Conservation (phyloP, 2,329 filamentous ascomycete genomes). For the Dothistroma septosporum region DNA sequence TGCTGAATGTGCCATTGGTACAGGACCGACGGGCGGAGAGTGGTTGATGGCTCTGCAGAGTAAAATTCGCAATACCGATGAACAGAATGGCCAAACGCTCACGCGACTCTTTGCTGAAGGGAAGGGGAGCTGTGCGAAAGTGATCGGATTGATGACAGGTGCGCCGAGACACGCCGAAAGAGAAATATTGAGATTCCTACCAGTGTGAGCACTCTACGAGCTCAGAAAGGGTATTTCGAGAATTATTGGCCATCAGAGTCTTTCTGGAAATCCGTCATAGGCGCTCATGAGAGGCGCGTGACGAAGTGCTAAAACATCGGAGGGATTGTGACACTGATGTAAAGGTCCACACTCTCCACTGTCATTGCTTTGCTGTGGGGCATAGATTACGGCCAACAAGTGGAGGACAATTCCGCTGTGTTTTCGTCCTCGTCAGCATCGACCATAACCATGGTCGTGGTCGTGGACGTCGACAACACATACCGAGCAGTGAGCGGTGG, state of each 20-base stretch:
- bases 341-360: constrained; percentile 20
- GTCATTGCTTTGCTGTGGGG: constrained; percentile 9
- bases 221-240: background rate
- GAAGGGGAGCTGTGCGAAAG: background rate
- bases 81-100: background rate
- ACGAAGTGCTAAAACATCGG: constrained; percentile 20
- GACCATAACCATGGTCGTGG: background rate
- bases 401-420: background rate
- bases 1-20: background rate
- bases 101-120: background rate
- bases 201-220: background rate
- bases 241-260: constrained; percentile 9
- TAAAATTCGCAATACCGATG: background rate
- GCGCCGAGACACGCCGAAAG: background rate
- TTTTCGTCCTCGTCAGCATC: background rate
- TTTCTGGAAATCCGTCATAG: constrained; percentile 18
- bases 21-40: background rate
- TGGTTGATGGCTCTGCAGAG: background rate
- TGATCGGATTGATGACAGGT: background rate
- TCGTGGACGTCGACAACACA: background rate
- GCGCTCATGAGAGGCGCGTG: constrained; percentile 16
- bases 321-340: constrained; percentile 15
- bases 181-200: background rate
- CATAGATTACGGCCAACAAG: constrained; percentile 1
- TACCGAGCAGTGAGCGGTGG: background rate